Evolutionary conservation across 306 rosid species (phyloP).

Genomic region (Vicia faba): DNA sequence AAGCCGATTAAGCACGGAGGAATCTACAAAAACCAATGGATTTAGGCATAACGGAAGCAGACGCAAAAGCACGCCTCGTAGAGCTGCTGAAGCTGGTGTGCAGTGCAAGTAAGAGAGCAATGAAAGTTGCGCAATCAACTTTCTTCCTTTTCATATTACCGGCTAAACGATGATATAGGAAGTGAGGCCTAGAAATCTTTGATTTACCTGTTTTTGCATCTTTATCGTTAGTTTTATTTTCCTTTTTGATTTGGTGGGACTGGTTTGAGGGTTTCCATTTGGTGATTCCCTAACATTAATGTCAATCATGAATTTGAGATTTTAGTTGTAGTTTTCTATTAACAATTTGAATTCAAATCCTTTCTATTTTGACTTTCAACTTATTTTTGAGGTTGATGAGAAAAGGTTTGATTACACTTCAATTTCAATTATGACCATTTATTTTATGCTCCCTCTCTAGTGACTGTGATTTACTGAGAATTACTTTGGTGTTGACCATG

Average conservation of each 20-base stretch:
- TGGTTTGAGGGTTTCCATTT: constrained; percentile 44
- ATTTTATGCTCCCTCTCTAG: constrained; percentile 10
- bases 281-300: constrained; percentile 40
- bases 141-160: constrained; percentile 45
- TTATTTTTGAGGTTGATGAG: constrained; percentile 21
- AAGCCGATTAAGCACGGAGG: constrained; percentile 48
- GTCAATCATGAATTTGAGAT: constrained; percentile 52
- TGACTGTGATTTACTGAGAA: constrained; percentile 28
- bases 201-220: constrained; percentile 47
- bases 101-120: constrained; percentile 67
- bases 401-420: background rate
- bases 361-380: constrained; percentile 35
- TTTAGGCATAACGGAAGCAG: constrained; percentile 87
- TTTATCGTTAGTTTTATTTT: constrained; percentile 44
- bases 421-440: constrained; percentile 10
- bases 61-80: constrained; percentile 80
- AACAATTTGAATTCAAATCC: constrained; percentile 30
- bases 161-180: constrained; percentile 41
- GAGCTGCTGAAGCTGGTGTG: constrained; percentile 93
- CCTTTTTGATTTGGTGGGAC: constrained; percentile 17
- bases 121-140: constrained; percentile 39
- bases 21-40: constrained; percentile 54
- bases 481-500: constrained; percentile 12
- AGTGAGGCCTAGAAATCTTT: constrained; percentile 52
- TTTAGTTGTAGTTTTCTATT: constrained; percentile 48